These are phyloP conservation scores for Kluyveromyces marxianus DNA, from an alignment of 1,139 yeast species.

Conservation along the genomic window DNA sequence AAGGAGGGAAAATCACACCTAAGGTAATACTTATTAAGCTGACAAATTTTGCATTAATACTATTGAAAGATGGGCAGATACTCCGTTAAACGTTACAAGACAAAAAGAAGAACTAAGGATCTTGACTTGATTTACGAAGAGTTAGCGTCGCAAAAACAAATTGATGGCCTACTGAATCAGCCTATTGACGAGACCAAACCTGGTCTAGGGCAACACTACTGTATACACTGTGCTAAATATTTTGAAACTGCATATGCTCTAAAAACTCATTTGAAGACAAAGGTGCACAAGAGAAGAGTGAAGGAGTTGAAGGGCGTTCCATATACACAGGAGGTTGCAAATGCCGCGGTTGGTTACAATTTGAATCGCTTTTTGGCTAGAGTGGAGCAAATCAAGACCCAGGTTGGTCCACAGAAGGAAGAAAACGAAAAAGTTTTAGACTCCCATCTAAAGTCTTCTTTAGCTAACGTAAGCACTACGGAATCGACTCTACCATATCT, in stretches of 20 bases:
- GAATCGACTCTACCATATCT: slow-evolving; percentile 29
- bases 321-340: slow-evolving; percentile 79
- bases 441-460: slow-evolving; percentile 21
- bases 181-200: slow-evolving; percentile 84
- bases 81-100: slow-evolving; percentile 68
- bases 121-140: slow-evolving; percentile 78
- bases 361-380: slow-evolving; percentile 56
- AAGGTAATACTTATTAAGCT: no score
- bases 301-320: slow-evolving; percentile 71
- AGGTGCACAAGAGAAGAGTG: slow-evolving; percentile 80
- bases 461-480: slow-evolving; percentile 25
- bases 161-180: slow-evolving; percentile 63
- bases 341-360: slow-evolving; percentile 82
- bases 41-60: no score
- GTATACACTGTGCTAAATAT: slow-evolving; percentile 90
- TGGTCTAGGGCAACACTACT: slow-evolving; percentile 90
- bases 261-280: slow-evolving; percentile 63
- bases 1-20: no score
- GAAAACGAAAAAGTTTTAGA: slow-evolving; percentile 23
- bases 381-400: slow-evolving; percentile 47
- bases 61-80: slow-evolving; percentile 68
- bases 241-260: slow-evolving; percentile 73
- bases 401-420: slow-evolving; percentile 24
- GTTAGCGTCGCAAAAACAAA: slow-evolving; percentile 54
- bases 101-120: slow-evolving; percentile 79